A percentile compares a stretch with the other conserved stretches of the same genome.
Conservation (phyloP, 2,329 filamentous ascomycete genomes). For the Spiromastix sp. region DNA sequence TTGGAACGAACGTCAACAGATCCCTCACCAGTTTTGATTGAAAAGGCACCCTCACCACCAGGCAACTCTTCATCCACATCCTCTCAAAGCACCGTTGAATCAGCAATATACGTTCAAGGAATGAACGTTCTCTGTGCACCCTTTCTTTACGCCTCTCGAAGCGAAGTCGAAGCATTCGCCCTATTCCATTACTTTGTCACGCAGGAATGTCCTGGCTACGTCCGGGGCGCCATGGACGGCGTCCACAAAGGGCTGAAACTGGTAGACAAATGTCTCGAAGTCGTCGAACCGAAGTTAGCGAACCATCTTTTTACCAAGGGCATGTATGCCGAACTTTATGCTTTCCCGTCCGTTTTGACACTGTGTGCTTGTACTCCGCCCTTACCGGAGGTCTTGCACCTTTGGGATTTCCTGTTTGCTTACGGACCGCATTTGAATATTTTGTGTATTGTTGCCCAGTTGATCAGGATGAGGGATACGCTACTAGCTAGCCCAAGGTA, state of each 20-base stretch:
- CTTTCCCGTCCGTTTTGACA: constrained; percentile 89
- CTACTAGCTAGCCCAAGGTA: constrained; percentile 78
- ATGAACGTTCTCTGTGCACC: constrained; percentile 98
- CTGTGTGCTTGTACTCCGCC: constrained; percentile 94
- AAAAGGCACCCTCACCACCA: constrained; percentile 31
- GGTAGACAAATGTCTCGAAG: constrained; percentile 82
- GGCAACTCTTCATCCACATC: constrained; percentile 25
- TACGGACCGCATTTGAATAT: constrained; percentile 94
- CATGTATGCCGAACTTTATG: constrained; percentile 88
- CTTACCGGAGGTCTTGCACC: constrained; percentile 76
- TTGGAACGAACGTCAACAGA: constrained; percentile 29
- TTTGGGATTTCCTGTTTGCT: constrained; percentile 97
- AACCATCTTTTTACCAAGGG: constrained; percentile 75
- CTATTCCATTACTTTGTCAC: constrained; percentile 84
- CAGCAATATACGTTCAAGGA: constrained; percentile 89
- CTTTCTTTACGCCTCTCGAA: constrained; percentile 87
- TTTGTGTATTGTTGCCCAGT: constrained; percentile 88
- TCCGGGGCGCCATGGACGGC: constrained; percentile 91
- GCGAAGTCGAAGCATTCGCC: constrained; percentile 88
- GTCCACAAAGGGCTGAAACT: constrained; percentile 86
- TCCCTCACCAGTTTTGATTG: constrained; percentile 48
- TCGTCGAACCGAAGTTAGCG: constrained; percentile 82
- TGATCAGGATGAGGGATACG: constrained; percentile 76
- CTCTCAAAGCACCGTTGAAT: constrained; percentile 50
- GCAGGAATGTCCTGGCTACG: constrained; percentile 82